A percentile compares a stretch with the other conserved stretches of the same genome.
Conservation (phyloP, 2,329 filamentous ascomycete species). For the Aaosphaeria arxii region DNA sequence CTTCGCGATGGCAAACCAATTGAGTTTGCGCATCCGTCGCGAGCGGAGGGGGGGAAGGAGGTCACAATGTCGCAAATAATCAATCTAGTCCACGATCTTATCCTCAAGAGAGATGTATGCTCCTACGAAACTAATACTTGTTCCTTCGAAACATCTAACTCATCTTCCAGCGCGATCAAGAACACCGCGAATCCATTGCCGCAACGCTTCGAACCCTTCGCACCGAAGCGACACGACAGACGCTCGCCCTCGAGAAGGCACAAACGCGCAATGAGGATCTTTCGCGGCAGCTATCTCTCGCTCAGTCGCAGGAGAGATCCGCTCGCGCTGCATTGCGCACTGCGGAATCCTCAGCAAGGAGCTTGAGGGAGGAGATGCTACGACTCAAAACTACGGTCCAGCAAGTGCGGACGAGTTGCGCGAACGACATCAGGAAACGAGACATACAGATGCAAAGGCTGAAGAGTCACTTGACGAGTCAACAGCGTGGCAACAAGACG, state of each 20-base stretch:
- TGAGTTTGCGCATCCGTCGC: slow-evolving; percentile 74
- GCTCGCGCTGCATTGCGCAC: slow-evolving; percentile 67
- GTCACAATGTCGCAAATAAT: slow-evolving; percentile 83
- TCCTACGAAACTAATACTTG: background rate
- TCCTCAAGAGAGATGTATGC: slow-evolving; percentile 81
- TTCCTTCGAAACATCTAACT: background rate
- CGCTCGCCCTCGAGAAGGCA: slow-evolving; percentile 62
- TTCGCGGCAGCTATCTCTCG: slow-evolving; percentile 53
- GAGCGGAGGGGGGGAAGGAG: slow-evolving; percentile 59
- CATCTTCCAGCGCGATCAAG: slow-evolving; percentile 70
- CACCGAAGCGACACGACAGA: slow-evolving; percentile 70
- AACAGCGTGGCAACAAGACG: slow-evolving; percentile 48
- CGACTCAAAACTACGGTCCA: slow-evolving; percentile 75
- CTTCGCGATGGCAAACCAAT: slow-evolving; percentile 66
- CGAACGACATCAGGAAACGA: slow-evolving; percentile 85
- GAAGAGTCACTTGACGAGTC: slow-evolving; percentile 78
- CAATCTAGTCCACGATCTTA: slow-evolving; percentile 89
- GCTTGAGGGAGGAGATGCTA: slow-evolving; percentile 79
- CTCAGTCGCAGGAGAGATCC: slow-evolving; percentile 69
- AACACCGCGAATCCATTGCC: slow-evolving; percentile 80
- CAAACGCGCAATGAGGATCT: slow-evolving; percentile 56
- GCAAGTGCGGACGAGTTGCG: slow-evolving; percentile 82
- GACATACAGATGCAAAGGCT: slow-evolving; percentile 85
- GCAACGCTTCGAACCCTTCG: slow-evolving; percentile 74
- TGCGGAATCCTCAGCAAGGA: slow-evolving; percentile 70